Conservation (phyloP, 495 filamentous ascomycete genomes). For the Penicillium coffeae region DNA sequence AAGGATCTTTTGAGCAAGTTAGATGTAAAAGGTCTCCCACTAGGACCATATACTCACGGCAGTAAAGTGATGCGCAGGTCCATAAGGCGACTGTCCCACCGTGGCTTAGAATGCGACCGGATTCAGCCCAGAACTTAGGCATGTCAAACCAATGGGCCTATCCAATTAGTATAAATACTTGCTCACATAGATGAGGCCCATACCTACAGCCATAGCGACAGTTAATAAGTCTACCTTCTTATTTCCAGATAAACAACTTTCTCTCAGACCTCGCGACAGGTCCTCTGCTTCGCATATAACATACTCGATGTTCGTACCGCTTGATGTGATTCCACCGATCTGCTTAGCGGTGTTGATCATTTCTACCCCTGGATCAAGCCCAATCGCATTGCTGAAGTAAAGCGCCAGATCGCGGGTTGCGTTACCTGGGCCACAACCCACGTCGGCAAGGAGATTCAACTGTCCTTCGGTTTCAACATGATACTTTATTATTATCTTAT, state of each 20-base stretch:
- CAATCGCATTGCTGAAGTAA: conserved; percentile 39
- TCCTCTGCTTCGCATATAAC: conserved; percentile 38
- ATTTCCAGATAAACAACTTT: neutral
- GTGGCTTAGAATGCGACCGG: conserved; percentile 43
- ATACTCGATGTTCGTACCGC: conserved; percentile 30
- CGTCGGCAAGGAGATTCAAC: conserved; percentile 47
- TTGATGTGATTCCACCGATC: conserved; percentile 11
- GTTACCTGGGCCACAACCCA: conserved; percentile 52
- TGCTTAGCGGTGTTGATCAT: conserved; percentile 47
- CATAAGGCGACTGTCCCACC: conserved; percentile 54
- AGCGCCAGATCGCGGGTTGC: conserved; percentile 34
- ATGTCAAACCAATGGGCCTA: conserved; percentile 58
- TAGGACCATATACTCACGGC: conserved; percentile 14
- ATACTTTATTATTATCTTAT: conserved; percentile 39
- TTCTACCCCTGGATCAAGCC: conserved; percentile 43
- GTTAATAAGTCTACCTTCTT: conserved; percentile 46
- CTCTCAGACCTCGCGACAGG: conserved; percentile 11
- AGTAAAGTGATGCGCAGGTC: conserved; percentile 23
- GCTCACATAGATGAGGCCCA: too few relatives aligned
- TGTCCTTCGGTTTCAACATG: conserved; percentile 31
- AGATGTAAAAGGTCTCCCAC: neutral
- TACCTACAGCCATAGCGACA: conserved; percentile 42
- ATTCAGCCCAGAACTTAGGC: conserved; percentile 46
- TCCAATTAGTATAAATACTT: neutral
- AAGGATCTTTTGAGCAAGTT: conserved; percentile 22